Percentiles rank a stretch among this genome's conserved stretches.
These are phyloP conservation scores for Debaryomyces sp. DNA, from an alignment of 1,139 yeast genomes.

Conservation along the genomic window DNA sequence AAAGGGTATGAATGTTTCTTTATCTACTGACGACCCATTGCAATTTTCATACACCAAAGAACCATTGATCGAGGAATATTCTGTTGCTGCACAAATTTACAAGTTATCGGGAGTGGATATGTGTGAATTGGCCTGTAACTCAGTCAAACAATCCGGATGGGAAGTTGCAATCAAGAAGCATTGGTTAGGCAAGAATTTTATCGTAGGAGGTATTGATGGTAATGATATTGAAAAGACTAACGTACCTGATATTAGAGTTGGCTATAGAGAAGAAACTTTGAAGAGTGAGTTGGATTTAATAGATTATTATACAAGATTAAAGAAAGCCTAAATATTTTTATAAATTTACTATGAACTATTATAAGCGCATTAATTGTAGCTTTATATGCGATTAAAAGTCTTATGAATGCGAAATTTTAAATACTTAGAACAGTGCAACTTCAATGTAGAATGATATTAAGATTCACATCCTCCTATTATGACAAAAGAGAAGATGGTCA, in stretches of 20 bases:
- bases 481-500: neutral
- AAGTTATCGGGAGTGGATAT: slow-evolving; percentile 91
- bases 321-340: slow-evolving; percentile 3
- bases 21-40: slow-evolving; percentile 73
- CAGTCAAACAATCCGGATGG: slow-evolving; percentile 92
- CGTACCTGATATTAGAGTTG: slow-evolving; percentile 85
- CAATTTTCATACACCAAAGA: slow-evolving; percentile 97
- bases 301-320: slow-evolving; percentile 52
- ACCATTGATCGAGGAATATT: slow-evolving; percentile 96
- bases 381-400: slow-evolving; percentile 6
- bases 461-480: neutral
- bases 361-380: slow-evolving; percentile 9
- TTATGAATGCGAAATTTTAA: slow-evolving; percentile 5
- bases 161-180: slow-evolving; percentile 82
- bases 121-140: slow-evolving; percentile 89
- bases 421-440: neutral
- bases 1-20: slow-evolving; percentile 89
- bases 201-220: slow-evolving; percentile 66
- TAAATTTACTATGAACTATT: neutral
- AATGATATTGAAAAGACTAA: slow-evolving; percentile 92
- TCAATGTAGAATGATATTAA: neutral
- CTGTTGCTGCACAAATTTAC: slow-evolving; percentile 97
- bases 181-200: slow-evolving; percentile 84
- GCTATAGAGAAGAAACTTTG: slow-evolving; percentile 81
- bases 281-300: slow-evolving; percentile 75